Conservation (phyloP, 2,329 filamentous ascomycete species). For the Botrytis hyacinthi region DNA sequence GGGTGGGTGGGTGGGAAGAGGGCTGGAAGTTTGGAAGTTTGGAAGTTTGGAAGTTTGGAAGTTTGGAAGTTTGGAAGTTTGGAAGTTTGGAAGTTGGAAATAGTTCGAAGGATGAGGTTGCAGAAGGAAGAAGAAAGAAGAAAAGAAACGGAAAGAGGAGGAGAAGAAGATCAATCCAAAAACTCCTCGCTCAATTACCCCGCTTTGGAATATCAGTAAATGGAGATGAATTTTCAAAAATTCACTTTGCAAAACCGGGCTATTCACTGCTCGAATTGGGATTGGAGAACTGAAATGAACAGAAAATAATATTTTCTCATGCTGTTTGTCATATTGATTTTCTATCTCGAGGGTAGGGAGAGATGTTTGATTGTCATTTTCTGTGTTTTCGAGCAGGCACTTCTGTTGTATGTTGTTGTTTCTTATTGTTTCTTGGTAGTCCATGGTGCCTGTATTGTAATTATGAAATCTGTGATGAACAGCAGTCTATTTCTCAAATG, state of each 20-base stretch:
- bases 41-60: too few relatives aligned
- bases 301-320: neutral
- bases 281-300: neutral
- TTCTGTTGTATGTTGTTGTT: too few relatives aligned
- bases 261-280: neutral
- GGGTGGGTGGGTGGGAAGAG: too few relatives aligned
- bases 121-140: too few relatives aligned
- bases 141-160: neutral
- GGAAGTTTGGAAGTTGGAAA: neutral
- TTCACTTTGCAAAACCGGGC: neutral
- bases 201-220: neutral
- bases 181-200: neutral
- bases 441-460: neutral
- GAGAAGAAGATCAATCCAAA: neutral
- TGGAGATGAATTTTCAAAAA: neutral
- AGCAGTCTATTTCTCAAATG: fast-evolving
- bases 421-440: fast-evolving
- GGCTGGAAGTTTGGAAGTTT: too few relatives aligned
- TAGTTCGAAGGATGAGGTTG: neutral
- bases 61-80: too few relatives aligned
- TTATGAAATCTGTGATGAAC: neutral
- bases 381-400: neutral
- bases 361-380: too few relatives aligned
- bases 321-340: neutral
- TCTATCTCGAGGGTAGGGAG: too few relatives aligned